Percentiles rank a stretch among this genome's conserved stretches.
These are phyloP conservation scores for Russula vinacea DNA, from an alignment of 768 basidiomycete genomes.

Conservation along the genomic window DNA sequence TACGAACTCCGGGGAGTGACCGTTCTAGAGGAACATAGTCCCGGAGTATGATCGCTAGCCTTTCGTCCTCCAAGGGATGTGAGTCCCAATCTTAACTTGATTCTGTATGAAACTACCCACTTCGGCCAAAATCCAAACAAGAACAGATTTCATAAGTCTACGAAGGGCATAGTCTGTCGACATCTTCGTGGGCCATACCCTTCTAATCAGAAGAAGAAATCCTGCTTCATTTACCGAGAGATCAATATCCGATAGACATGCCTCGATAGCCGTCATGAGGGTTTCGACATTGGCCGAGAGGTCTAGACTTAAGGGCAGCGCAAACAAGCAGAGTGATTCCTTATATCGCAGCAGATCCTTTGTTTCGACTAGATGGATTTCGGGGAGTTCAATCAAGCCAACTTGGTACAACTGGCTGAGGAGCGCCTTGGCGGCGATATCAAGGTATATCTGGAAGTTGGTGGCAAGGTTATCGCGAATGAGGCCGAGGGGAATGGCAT, in stretches of 20 bases:
- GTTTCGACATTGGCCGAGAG: conserved; percentile 69
- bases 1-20: conserved; percentile 62
- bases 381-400: conserved; percentile 56
- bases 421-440: conserved; percentile 49
- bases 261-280: conserved; percentile 67
- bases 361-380: conserved; percentile 40
- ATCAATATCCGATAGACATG: conserved; percentile 65
- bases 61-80: conserved; percentile 51
- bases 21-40: conserved; percentile 60
- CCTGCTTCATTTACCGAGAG: conserved; percentile 72
- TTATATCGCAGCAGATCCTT: conserved; percentile 37
- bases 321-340: conserved; percentile 53
- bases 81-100: not conserved
- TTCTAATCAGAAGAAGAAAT: conserved; percentile 61
- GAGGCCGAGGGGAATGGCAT: conserved; percentile 55
- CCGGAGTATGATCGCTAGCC: conserved; percentile 60
- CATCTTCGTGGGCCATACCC: conserved; percentile 73
- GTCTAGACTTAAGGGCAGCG: conserved; percentile 68
- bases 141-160: conserved; percentile 53
- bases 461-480: conserved; percentile 57
- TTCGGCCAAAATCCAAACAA: conserved; percentile 73
- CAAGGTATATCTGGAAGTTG: conserved; percentile 56
- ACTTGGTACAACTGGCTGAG: conserved; percentile 59
- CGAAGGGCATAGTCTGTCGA: conserved; percentile 67
- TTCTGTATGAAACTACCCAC: conserved; percentile 38